Base-by-base conservation (phyloP, 495 filamentous ascomycete species). In the Hyphodiscus hymeniophilus region DNA sequence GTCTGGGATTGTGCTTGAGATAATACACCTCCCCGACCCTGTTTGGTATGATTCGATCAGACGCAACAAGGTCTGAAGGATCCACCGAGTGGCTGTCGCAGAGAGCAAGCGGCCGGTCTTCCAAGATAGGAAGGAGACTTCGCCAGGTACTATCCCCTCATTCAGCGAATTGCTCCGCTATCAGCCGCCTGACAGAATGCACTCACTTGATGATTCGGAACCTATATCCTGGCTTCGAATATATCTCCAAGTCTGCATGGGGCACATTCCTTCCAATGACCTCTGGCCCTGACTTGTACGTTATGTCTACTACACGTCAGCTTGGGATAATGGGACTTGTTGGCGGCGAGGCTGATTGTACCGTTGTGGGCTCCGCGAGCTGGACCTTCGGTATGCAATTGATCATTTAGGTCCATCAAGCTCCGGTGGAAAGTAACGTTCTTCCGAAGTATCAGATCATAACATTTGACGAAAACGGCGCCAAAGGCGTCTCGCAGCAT, bases 331-430 rank as follows among this genome's bases (percentile, higher is more conserved):
- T 35, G 4, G 6, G 12, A 10, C 10, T 28, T 11, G 12, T n/a
- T 26, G 12, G 3, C 4, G 30, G 12, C 13, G 4, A 10, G 26
- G 26, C 26, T 10, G 26, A 10, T 38, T 32, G 15, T 8, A 54
- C 51, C 52, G 47, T 50, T 50, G 30, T 55, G 52, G 20, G 38
- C 52, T 1, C 52, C 52, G 7, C 52, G 41, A 23, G 52, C 52
- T 16, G 52, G 52, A 2, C 52, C 52, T 42, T 55, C 52, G 4
- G 20, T 42, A 3, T 32, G 17, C 10, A 55, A 24, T 5, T 46
- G 52, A 42, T 55, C 52, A 10, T 38, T 38, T 1, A 55, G 18
- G 38, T 55, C 47, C 8, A 50, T 10, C 17, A 45, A 10, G 1
- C 26, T 12, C 6, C 52, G 40, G 4, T 50, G 41, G 30, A 50